A percentile compares a stretch with the other conserved stretches of the same genome.
phyloP scores from a whole-genome alignment of 2,329 filamentous ascomycete species.

The Cadophora malorum region DNA sequence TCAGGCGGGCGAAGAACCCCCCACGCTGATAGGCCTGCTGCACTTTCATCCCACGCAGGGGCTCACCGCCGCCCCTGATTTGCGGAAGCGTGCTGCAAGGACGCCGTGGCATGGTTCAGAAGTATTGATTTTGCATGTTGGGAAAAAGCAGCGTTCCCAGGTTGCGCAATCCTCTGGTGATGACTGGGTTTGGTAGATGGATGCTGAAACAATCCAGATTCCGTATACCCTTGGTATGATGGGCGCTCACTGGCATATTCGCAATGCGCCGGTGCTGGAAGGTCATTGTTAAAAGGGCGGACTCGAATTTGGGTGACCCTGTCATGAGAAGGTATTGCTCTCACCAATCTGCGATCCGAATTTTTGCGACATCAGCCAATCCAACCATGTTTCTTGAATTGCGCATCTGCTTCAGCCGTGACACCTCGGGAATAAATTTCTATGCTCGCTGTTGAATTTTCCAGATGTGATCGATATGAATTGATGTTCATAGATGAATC shows the following conservation, averaged over 20 bases:
- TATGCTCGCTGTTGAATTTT: no score
- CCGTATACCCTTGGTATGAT: background rate
- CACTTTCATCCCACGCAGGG: conserved; percentile 13
- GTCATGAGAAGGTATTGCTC: no score
- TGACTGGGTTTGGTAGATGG: conserved; percentile 1
- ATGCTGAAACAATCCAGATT: background rate
- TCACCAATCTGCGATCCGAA: no score
- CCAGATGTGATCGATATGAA: no score
- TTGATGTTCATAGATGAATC: no score
- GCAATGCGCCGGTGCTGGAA: background rate
- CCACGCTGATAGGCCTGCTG: conserved; percentile 12
- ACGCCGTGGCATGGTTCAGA: conserved; percentile 10
- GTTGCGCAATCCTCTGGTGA: background rate
- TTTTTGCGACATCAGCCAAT: no score
- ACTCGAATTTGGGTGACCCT: background rate
- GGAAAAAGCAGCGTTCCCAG: conserved; percentile 8
- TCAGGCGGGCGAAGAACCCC: conserved; percentile 2
- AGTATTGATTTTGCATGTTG: conserved; percentile 7
- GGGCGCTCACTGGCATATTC: background rate
- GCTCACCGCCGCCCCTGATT: conserved; percentile 2
- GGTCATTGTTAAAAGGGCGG: background rate
- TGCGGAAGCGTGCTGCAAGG: background rate
- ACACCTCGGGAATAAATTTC: no score
- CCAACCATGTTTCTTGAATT: no score
- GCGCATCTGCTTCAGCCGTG: no score